Base-by-base conservation (phyloP, 305 asterid genomes). In the Fraxinus latifolia region DNA sequence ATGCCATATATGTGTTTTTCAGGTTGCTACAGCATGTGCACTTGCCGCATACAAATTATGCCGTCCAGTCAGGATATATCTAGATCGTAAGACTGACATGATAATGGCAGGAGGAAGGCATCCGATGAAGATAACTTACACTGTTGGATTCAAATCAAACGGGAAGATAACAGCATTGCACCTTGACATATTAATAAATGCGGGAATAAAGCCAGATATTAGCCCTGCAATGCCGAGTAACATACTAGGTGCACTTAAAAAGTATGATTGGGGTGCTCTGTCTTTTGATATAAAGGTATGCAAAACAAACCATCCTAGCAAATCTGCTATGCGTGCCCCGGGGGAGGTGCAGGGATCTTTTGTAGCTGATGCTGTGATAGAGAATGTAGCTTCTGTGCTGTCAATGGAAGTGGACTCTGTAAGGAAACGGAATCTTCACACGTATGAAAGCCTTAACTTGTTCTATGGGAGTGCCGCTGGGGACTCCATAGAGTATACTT, bases 31-130 rank as follows among this genome's bases (percentile, higher is more conserved):
- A 29, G 92, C 92, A 32, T 92, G 95, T 83, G 97, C 97, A 74
- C 93, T 93, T 79, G 97, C 97, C 33, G 97, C 97, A 65, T 85
- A 91, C 83, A 92, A 87, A 82, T 82, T 93, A 82, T 84, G 87
- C 47, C 90, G 91, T 75, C 98, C 98, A 1, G 98, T 92, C 82
- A 87, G 94, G 86, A 89, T 83, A 31, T 90, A 90, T 82, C 83
- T 92, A 15, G 92, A 93, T 83, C 86, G 97, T 29, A 91, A 90
- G 83, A 89, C 94, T 11, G 96, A 93, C 87, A 93, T 92, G 98
- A 87, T 92, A 62, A 89, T 90, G 77, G 91, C 89, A n/a, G 98
- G 97, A 33, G 98, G 96, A 82, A 88, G 98, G 74, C 97, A 93
- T 82, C 98, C 98, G 2, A 93, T 93, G 97, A 89, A 93, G 88